Percentiles rank a stretch among this genome's conserved stretches.
Conservation (phyloP, 2,329 filamentous ascomycete species). For the Ceratocystis eucalypticola region DNA sequence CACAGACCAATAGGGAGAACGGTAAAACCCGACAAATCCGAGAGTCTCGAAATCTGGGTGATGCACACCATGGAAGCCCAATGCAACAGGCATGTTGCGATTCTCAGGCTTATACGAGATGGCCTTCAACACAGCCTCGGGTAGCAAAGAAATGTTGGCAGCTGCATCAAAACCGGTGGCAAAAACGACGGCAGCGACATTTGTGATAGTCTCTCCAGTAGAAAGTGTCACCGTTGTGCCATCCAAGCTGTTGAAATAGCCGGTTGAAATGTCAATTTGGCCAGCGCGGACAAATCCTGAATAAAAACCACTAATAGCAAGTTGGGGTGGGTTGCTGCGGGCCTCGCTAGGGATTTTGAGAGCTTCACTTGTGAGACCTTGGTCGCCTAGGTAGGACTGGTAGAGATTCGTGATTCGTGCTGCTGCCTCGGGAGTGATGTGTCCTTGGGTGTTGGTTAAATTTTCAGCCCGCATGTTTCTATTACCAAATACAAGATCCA, state of each 20-base stretch:
- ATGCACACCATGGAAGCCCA: constrained; percentile 54
- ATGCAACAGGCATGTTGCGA: constrained; percentile 45
- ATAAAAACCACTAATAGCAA: constrained; percentile 61
- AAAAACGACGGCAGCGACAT: constrained; percentile 54
- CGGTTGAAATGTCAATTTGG: constrained; percentile 38
- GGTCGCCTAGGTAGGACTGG: constrained; percentile 23
- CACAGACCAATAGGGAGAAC: constrained; percentile 72
- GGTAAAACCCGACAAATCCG: constrained; percentile 73
- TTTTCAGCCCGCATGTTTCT: constrained; percentile 40
- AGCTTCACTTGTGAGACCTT: constrained; percentile 35
- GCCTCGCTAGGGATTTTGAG: constrained; percentile 28
- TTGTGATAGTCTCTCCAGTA: constrained; percentile 29
- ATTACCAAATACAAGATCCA: constrained; percentile 63
- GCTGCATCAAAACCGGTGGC: constrained; percentile 63
- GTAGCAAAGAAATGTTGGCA: constrained; percentile 51
- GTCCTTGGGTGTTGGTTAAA: constrained; percentile 50
- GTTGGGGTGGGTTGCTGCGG: constrained; percentile 43
- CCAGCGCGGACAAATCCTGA: constrained; percentile 58
- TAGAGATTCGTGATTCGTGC: constrained; percentile 41
- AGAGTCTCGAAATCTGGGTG: constrained; percentile 48
- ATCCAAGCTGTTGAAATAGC: constrained; percentile 29
- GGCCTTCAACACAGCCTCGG: constrained; percentile 37
- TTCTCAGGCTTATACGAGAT: constrained; percentile 45
- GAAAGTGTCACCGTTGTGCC: constrained; percentile 28
- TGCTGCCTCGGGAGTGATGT: constrained; percentile 32